A percentile compares a stretch with the other conserved stretches of the same genome.
Conservation (phyloP, 768 basidiomycete genomes). For the Cubamyces lactineus region DNA sequence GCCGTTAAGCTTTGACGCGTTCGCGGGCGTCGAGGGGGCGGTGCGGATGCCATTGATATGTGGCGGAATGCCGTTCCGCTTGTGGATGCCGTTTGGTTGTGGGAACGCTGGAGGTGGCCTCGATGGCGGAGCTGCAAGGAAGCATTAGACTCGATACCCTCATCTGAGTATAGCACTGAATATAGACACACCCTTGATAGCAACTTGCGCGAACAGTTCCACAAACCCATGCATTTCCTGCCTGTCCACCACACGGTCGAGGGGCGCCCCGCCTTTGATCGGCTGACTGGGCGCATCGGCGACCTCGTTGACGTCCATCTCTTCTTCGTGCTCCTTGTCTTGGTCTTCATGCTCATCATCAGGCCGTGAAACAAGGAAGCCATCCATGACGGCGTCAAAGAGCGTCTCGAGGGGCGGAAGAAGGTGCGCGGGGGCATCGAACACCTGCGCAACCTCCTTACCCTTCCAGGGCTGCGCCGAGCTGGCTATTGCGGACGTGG, state of each 20-base stretch:
- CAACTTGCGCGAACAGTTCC: constrained; percentile 62
- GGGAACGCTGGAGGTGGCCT: constrained; percentile 1
- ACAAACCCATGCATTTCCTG: constrained; percentile 63
- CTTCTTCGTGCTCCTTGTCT: constrained; percentile 23
- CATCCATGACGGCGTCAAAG: constrained; percentile 64
- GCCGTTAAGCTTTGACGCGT: constrained; percentile 17
- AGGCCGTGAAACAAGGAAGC: constrained; percentile 45
- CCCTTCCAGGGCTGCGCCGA: constrained; percentile 39
- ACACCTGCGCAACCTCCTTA: constrained; percentile 50
- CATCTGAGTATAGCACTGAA: not conserved
- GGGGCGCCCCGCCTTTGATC: constrained; percentile 28
- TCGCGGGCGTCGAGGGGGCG: constrained; percentile 16
- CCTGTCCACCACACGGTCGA: constrained; percentile 46
- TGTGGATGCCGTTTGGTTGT: constrained; percentile 22
- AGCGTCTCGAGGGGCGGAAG: constrained; percentile 73
- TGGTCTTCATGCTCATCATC: constrained; percentile 14
- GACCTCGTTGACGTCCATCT: constrained; percentile 35
- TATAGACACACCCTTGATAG: constrained; percentile 40
- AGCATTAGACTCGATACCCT: not conserved
- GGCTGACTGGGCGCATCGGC: constrained; percentile 25
- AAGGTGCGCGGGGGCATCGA: constrained; percentile 74
- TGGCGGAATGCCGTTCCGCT: constrained; percentile 21
- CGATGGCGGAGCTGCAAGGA: constrained; percentile 10
- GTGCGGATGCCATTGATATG: constrained; percentile 17
- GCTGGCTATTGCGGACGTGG: constrained; percentile 26